Evolutionary conservation across 192 early-diverging fungal species (phyloP).

Genomic region (Podila verticillata): DNA sequence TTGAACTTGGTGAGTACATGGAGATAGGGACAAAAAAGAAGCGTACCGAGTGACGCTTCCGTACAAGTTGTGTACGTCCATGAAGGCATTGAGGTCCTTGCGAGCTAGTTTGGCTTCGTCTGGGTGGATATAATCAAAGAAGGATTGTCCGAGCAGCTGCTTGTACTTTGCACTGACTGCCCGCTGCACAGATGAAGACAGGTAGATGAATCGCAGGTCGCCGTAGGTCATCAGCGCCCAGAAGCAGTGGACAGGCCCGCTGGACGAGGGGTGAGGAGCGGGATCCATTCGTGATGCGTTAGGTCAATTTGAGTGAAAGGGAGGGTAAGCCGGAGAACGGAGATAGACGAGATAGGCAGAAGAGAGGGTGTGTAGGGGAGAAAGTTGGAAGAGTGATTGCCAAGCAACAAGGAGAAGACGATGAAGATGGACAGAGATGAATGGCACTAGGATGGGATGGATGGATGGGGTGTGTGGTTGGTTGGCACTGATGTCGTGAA

Average conservation of each 20-base stretch:
- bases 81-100: constrained; percentile 52
- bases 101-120: constrained; percentile 52
- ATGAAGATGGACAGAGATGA: too few relatives aligned
- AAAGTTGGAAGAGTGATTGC: too few relatives aligned
- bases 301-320: too few relatives aligned
- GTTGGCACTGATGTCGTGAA: too few relatives aligned
- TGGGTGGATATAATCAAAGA: constrained; percentile 59
- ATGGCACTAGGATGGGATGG: too few relatives aligned
- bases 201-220: constrained; percentile 54
- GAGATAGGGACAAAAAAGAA: too few relatives aligned
- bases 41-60: constrained; percentile 54
- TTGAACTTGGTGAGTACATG: too few relatives aligned
- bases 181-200: constrained; percentile 50
- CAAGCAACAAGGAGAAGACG: too few relatives aligned
- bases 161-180: constrained; percentile 50
- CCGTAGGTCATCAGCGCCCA: constrained; percentile 55
- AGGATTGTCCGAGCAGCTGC: constrained; percentile 48
- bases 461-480: too few relatives aligned
- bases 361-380: too few relatives aligned
- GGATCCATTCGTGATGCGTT: not conserved
- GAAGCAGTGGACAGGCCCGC: constrained; percentile 45
- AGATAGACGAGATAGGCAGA: too few relatives aligned
- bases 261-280: not conserved
- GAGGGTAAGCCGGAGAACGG: too few relatives aligned
- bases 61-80: constrained; percentile 53